Evolutionary conservation across 2,329 filamentous ascomycete species (phyloP), one percentile per base, ranked within the genome.

Genomic region (Trichoderma harzianum): DNA sequence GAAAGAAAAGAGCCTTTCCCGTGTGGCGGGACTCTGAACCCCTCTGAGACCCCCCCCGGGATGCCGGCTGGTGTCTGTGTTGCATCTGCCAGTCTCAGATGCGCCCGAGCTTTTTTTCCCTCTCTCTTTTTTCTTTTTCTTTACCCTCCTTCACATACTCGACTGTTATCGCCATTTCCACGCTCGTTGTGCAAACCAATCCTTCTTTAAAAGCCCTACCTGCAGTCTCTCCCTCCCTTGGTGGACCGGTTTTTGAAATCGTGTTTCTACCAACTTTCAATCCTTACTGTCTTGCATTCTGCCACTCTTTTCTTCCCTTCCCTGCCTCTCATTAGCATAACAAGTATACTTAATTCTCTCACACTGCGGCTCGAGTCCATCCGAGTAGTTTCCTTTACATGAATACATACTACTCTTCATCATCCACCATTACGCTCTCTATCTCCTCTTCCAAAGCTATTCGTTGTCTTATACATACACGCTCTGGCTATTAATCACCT

Each of bases 31-130:
- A 26, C 26, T 21, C 36, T 21, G 36, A 60, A 24, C 66, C 63
- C 66, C 39, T 60, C 57, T n/a, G 34, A 30, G 36, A 21, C 36
- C 12, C 18, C 18, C 55, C 55, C 66, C 66, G 53, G 65, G 65
- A 60, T 68, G 65, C 64, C 32, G 55, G 53, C 30, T 47, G 32
- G 60, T 28, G 57, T 69, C 67, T 62, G 55, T 69, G 67, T 62
- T 61, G 53, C 67, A 36, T 69, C 67, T 69, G 57, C 32, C 67
- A 69, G 67, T 69, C 67, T 62, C 30, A 62, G 67, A 62, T 43
- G 34, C 36, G 57, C 67, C 47, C 67, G 67, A 69, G 57, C 67
- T 18, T 62, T 61, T 62, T 53, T 61, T 5, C 8, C 51, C 32
- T 26, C 24, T 62, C 12, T 61, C 26, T 67, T 67, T 67, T 32